These are phyloP conservation scores for Glomus cerebriforme DNA, from an alignment of 192 early-diverging fungal genomes.

Conservation along the genomic window DNA sequence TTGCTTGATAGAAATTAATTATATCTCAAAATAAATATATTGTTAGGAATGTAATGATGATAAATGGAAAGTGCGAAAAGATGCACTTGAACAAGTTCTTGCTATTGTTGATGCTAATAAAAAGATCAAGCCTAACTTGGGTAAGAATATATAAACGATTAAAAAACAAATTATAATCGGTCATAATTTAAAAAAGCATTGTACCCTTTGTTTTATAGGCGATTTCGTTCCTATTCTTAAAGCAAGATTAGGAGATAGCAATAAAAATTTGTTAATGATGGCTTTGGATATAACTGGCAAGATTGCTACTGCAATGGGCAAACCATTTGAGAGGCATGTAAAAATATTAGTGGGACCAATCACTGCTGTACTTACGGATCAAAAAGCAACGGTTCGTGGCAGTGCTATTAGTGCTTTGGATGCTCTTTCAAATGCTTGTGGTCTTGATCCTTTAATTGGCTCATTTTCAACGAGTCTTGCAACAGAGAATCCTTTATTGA, in stretches of 20 bases:
- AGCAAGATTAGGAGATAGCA: constrained; percentile 81
- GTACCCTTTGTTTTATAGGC: constrained; percentile 35
- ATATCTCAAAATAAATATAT: background rate
- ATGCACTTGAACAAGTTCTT: constrained; percentile 81
- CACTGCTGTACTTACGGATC: constrained; percentile 78
- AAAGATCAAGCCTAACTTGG: constrained; percentile 78
- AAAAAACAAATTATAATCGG: background rate
- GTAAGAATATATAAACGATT: constrained; percentile 24
- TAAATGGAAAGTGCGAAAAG: constrained; percentile 94
- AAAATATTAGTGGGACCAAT: constrained; percentile 72
- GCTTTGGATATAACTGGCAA: constrained; percentile 80
- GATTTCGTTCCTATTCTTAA: constrained; percentile 85
- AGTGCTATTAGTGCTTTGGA: constrained; percentile 76
- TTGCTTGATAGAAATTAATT: constrained; percentile 19
- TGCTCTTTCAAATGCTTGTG: constrained; percentile 66
- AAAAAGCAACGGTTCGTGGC: constrained; percentile 84
- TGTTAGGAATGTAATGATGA: constrained; percentile 68
- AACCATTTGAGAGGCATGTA: constrained; percentile 78
- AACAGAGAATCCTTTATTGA: constrained; percentile 81
- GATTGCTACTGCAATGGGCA: constrained; percentile 81
- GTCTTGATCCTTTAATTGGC: constrained; percentile 70
- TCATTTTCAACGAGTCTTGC: constrained; percentile 67
- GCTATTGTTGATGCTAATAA: constrained; percentile 80
- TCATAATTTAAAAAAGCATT: background rate
- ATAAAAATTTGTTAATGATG: constrained; percentile 83